These are phyloP conservation scores for Trifolium repens DNA, from an alignment of 306 rosid genomes.

Conservation along the genomic window DNA sequence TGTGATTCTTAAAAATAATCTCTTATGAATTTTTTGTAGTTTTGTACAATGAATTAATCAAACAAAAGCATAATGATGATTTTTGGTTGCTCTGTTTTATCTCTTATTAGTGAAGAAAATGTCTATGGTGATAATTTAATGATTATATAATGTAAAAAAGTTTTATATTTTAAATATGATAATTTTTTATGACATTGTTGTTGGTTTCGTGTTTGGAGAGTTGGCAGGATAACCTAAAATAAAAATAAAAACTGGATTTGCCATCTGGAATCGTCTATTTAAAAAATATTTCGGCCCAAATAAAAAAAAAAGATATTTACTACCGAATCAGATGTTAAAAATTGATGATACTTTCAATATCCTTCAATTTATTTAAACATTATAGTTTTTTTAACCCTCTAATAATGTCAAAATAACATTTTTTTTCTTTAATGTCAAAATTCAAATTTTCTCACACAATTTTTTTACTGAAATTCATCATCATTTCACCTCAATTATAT, in stretches of 20 bases:
- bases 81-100: constrained; percentile 26
- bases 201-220: too few relatives aligned
- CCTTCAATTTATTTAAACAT: background rate
- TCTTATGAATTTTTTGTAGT: background rate
- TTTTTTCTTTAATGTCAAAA: background rate
- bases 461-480: background rate
- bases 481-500: background rate
- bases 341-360: background rate
- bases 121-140: background rate
- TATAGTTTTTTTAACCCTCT: background rate
- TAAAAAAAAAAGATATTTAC: too few relatives aligned
- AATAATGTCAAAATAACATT: too few relatives aligned
- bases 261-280: too few relatives aligned
- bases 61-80: too few relatives aligned
- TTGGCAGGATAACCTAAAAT: too few relatives aligned
- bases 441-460: background rate
- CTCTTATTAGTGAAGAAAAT: background rate
- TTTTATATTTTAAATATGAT: background rate
- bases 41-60: too few relatives aligned
- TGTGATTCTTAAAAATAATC: background rate
- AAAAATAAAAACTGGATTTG: too few relatives aligned
- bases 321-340: too few relatives aligned
- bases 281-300: too few relatives aligned
- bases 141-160: background rate
- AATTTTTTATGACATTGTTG: background rate